Percentiles rank a stretch among this genome's conserved stretches.
Conservation (phyloP, 768 basidiomycete species). For the Coprinopsis sp. region DNA sequence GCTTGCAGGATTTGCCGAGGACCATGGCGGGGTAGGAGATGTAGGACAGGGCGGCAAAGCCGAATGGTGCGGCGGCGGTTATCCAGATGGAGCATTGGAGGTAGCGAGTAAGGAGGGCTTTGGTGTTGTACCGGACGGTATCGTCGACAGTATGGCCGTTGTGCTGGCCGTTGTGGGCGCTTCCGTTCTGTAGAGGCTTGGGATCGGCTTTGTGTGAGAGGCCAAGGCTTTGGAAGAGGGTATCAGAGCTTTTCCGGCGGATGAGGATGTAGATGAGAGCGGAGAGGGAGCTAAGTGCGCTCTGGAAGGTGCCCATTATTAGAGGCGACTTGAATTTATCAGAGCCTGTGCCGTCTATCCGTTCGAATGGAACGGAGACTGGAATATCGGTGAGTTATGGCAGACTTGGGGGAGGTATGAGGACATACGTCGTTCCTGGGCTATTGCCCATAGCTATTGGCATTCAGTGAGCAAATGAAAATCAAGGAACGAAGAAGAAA, state of each 20-base stretch:
- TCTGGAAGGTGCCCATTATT: conserved; percentile 83
- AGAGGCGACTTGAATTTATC: conserved; percentile 83
- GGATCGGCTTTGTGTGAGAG: conserved; percentile 36
- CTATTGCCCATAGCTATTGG: conserved; percentile 79
- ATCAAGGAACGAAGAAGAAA: not conserved
- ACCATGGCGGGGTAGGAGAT: conserved; percentile 99
- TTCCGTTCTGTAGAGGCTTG: conserved; percentile 19
- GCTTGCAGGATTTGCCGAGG: conserved; percentile 97
- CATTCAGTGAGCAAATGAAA: conserved; percentile 7
- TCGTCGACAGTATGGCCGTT: conserved; percentile 27
- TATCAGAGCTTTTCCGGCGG: conserved; percentile 50
- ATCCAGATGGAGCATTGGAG: conserved; percentile 85
- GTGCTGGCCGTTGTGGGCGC: conserved; percentile 16
- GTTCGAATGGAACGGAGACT: conserved; percentile 85
- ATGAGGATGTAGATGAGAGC: conserved; percentile 72
- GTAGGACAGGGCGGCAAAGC: conserved; percentile 90
- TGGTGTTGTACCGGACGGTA: conserved; percentile 33
- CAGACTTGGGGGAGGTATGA: not conserved
- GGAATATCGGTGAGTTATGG: conserved; percentile 2
- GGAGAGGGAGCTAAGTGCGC: conserved; percentile 68
- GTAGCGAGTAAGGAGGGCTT: conserved; percentile 63
- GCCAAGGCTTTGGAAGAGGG: conserved; percentile 56
- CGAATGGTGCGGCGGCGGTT: conserved; percentile 90
- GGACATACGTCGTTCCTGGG: conserved; percentile 84
- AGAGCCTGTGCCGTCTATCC: conserved; percentile 54